Evolutionary conservation across 2,329 filamentous ascomycete genomes (phyloP).

Genomic region (Aspergillus sp.): DNA sequence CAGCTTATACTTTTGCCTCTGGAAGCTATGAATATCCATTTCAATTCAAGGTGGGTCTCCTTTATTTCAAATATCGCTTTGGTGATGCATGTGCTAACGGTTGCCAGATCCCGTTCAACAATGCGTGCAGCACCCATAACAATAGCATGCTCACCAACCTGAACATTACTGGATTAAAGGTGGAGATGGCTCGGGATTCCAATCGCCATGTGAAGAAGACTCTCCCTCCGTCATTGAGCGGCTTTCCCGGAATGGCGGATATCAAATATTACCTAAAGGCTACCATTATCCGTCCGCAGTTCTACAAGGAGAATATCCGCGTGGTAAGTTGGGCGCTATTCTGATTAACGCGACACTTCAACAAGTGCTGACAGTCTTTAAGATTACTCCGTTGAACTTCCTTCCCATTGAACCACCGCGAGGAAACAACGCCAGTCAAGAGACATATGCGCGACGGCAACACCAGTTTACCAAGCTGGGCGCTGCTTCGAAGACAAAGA

Average conservation of each 20-base stretch:
- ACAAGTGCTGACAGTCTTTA: constrained; percentile 1
- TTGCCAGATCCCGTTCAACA: constrained; percentile 42
- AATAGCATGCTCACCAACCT: constrained; percentile 41
- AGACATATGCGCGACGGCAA: constrained; percentile 72
- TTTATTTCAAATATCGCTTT: neutral
- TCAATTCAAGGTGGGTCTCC: constrained; percentile 36
- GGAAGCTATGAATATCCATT: constrained; percentile 44
- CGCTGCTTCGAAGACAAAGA: constrained; percentile 43
- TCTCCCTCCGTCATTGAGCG: constrained; percentile 79
- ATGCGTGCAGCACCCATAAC: constrained; percentile 39
- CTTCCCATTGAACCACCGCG: constrained; percentile 86
- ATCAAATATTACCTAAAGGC: constrained; percentile 92
- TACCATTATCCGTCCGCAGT: constrained; percentile 79
- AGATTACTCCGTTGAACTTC: constrained; percentile 64
- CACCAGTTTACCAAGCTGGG: constrained; percentile 48
- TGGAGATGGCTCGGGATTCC: constrained; percentile 38
- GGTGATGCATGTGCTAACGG: neutral
- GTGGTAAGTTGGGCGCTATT: constrained; percentile 23
- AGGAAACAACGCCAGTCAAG: constrained; percentile 57
- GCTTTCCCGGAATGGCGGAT: constrained; percentile 77
- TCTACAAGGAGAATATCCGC: constrained; percentile 86
- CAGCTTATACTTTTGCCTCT: constrained; percentile 38
- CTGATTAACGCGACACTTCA: neutral
- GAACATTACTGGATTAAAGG: constrained; percentile 37
- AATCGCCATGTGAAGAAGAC: constrained; percentile 70